Percentiles rank a stretch among this genome's conserved stretches.
These are phyloP conservation scores for Mortierella sp. DNA, from an alignment of 371 early-diverging fungal genomes.

Conservation along the genomic window DNA sequence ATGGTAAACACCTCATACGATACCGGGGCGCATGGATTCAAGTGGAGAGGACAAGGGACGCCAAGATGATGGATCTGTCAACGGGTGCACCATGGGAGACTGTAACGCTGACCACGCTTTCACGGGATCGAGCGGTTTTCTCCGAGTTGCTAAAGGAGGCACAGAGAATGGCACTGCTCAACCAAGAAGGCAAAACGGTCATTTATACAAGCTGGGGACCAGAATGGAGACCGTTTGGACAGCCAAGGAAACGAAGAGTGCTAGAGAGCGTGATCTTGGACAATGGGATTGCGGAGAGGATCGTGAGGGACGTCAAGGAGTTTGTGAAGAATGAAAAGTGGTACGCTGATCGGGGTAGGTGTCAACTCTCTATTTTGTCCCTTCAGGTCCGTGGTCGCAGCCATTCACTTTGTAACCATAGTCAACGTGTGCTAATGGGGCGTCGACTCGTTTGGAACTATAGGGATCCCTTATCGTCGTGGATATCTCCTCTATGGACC, in stretches of 20 bases:
- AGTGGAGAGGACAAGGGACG: conserved; percentile 86
- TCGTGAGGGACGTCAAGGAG: conserved; percentile 85
- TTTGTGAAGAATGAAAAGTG: conserved; percentile 92
- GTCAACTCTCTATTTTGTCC: background rate
- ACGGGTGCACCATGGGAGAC: conserved; percentile 96
- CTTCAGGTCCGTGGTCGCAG: too few relatives aligned
- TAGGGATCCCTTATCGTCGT: conserved; percentile 91
- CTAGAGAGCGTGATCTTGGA: conserved; percentile 91
- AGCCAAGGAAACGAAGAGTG: conserved; percentile 86
- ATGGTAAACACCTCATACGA: conserved; percentile 89
- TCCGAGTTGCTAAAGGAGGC: conserved; percentile 84
- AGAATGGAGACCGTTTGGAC: conserved; percentile 98
- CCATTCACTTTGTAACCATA: too few relatives aligned
- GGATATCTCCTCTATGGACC: conserved; percentile 99
- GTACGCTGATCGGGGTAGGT: conserved; percentile 91
- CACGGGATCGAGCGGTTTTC: conserved; percentile 82
- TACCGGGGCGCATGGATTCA: conserved; percentile 89
- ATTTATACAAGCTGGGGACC: conserved; percentile 95
- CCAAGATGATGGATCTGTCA: conserved; percentile 89
- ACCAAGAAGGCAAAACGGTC: conserved; percentile 94
- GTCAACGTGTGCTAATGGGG: too few relatives aligned
- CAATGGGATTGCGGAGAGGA: conserved; percentile 75
- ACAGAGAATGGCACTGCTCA: conserved; percentile 80
- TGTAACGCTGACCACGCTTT: conserved; percentile 90
- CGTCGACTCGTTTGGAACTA: background rate